These are phyloP conservation scores for Colletotrichum acutatum DNA, from an alignment of 2,329 filamentous ascomycete species.

Conservation along the genomic window DNA sequence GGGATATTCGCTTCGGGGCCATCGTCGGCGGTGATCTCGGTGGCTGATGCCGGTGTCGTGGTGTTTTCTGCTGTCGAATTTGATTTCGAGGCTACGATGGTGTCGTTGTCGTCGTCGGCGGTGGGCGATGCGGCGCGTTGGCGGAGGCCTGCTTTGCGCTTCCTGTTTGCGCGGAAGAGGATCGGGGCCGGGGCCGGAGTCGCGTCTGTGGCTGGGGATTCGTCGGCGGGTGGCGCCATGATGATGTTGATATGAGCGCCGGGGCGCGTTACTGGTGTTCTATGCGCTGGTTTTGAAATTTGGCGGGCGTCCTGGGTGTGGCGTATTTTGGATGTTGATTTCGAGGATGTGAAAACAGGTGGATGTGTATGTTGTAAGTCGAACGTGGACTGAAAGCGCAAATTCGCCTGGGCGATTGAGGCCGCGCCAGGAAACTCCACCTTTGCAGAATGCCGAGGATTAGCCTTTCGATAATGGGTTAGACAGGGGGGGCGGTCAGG, in stretches of 20 bases:
- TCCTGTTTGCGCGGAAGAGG: constrained; percentile 68
- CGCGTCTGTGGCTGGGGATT: constrained; percentile 34
- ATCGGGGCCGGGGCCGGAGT: constrained; percentile 45
- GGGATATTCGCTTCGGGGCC: constrained; percentile 9
- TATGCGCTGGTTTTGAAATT: accelerated
- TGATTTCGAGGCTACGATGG: neutral
- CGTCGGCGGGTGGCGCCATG: constrained; percentile 40
- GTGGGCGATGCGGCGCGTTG: constrained; percentile 51
- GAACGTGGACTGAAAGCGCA: neutral
- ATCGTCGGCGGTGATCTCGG: constrained; percentile 24
- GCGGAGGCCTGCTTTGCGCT: constrained; percentile 66
- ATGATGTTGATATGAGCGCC: neutral
- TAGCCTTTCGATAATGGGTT: neutral
- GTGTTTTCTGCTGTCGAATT: constrained; percentile 10
- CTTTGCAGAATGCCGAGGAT: neutral
- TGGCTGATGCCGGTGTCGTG: constrained; percentile 21
- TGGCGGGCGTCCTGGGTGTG: neutral
- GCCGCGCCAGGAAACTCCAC: neutral
- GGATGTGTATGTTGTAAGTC: neutral
- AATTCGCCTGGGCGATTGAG: neutral
- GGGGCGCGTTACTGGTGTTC: neutral
- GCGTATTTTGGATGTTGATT: neutral
- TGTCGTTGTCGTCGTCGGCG: constrained; percentile 38
- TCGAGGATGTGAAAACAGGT: neutral
- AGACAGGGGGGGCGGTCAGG: neutral